Conservation (phyloP, 495 filamentous ascomycete species). For the Aspergillus affinis region DNA sequence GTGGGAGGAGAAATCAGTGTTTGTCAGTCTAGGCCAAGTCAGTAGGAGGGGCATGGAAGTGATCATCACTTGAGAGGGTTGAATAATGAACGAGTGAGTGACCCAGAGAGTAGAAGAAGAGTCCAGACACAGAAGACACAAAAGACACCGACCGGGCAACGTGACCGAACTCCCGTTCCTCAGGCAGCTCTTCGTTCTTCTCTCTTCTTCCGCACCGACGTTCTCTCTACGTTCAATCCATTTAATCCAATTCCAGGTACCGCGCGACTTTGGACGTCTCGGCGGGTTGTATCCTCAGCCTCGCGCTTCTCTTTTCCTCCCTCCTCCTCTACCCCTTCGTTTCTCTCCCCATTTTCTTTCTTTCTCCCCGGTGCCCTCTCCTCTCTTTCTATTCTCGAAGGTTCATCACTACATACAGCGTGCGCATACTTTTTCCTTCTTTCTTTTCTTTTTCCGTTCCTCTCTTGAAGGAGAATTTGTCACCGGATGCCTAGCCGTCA, state of each 20-base stretch:
- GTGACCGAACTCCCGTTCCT: not conserved
- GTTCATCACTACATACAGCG: not conserved
- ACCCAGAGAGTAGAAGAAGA: no score
- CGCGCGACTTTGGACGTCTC: no score
- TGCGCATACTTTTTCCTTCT: slow-evolving; percentile 2
- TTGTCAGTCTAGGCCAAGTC: no score
- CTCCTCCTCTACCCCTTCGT: not conserved
- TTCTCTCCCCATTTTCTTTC: not conserved
- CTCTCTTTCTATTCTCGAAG: not conserved
- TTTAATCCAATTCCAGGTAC: not conserved
- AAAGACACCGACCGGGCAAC: not conserved
- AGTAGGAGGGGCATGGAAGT: not conserved
- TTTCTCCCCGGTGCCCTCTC: not conserved
- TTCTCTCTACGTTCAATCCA: no score
- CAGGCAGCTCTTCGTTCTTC: no score
- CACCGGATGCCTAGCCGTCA: slow-evolving; percentile 31
- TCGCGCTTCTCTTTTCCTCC: slow-evolving; percentile 7
- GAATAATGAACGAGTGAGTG: not conserved
- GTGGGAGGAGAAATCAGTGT: not conserved
- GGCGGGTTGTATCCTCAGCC: slow-evolving; percentile 1
- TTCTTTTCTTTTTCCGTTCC: slow-evolving; percentile 2
- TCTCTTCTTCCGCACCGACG: no score
- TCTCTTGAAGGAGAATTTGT: not conserved
- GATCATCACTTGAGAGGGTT: not conserved
- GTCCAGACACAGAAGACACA: not conserved